Evolutionary conservation across 352 stramenopile genomes (phyloP).

Genomic region (Globisporangium echinulatum): DNA sequence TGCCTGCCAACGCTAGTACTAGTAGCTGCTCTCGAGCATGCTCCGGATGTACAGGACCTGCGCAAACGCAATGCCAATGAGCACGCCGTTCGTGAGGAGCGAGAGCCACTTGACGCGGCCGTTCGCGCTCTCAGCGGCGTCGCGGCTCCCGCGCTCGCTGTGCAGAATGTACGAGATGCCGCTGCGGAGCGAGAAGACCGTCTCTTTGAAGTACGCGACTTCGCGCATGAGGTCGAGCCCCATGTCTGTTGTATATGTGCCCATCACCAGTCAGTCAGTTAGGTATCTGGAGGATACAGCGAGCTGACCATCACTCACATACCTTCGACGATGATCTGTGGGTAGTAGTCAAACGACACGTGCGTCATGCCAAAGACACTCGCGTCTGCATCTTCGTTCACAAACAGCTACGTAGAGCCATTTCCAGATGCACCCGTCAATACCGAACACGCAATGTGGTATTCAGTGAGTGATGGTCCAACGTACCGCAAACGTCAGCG

Average conservation of each 20-base stretch:
- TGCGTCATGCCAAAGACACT: slow-evolving; percentile 55
- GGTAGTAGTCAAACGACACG: slow-evolving; percentile 59
- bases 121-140: slow-evolving; percentile 73
- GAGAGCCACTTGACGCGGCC: slow-evolving; percentile 81
- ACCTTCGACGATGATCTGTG: slow-evolving; percentile 76
- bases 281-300: too few species aligned
- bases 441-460: background rate
- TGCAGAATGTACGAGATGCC: slow-evolving; percentile 81
- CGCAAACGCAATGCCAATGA: slow-evolving; percentile 68
- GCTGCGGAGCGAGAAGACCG: slow-evolving; percentile 66
- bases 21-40: slow-evolving; percentile 76
- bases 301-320: background rate
- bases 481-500: slow-evolving; percentile 51
- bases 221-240: slow-evolving; percentile 80
- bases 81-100: slow-evolving; percentile 70
- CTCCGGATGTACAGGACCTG: slow-evolving; percentile 82
- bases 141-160: slow-evolving; percentile 64
- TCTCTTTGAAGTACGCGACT: slow-evolving; percentile 72
- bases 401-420: slow-evolving; percentile 27
- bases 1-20: slow-evolving; percentile 11
- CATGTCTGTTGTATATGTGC: slow-evolving; percentile 27
- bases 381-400: slow-evolving; percentile 38
- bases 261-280: background rate
- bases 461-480: background rate
- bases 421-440: background rate